Conservation (phyloP, 169 alveolate species). For the Eimeria praecox region DNA sequence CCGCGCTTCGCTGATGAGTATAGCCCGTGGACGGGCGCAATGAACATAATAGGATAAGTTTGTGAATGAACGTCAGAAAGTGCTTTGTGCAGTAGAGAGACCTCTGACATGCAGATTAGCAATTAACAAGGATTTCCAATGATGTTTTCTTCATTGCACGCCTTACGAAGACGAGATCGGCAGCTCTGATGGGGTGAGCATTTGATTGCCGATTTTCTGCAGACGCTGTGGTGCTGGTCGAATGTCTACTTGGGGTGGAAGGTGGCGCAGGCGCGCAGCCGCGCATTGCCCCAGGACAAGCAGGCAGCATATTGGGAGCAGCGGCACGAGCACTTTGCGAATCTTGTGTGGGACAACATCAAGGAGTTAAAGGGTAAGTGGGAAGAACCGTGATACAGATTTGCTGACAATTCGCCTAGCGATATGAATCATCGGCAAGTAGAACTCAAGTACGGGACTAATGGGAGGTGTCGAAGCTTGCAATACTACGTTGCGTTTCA, state of each 20-base stretch:
- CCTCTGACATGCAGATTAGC: background rate
- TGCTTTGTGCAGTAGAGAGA: background rate
- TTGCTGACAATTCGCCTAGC: background rate
- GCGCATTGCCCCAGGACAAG: slow-evolving; percentile 87
- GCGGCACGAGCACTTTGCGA: slow-evolving; percentile 93
- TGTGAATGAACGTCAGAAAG: background rate
- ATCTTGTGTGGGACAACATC: slow-evolving; percentile 91
- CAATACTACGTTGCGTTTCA: background rate
- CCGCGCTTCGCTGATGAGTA: background rate
- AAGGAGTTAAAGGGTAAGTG: slow-evolving; percentile 89
- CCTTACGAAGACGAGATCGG: background rate
- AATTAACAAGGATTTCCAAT: too few species aligned
- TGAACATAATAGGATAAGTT: background rate
- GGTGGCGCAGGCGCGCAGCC: slow-evolving; percentile 89
- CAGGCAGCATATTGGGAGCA: slow-evolving; percentile 93
- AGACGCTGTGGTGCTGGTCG: slow-evolving; percentile 93
- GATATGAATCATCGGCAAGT: background rate
- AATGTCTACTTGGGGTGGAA: slow-evolving; percentile 90
- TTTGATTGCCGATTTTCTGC: slow-evolving; percentile 28
- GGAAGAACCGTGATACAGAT: background rate
- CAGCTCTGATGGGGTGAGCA: background rate
- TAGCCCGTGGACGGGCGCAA: background rate
- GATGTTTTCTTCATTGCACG: background rate
- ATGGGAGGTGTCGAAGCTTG: background rate
- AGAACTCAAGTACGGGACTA: background rate